Evolutionary conservation across 148 eudicot species (phyloP).

Genomic region (Polygonum maritimum): DNA sequence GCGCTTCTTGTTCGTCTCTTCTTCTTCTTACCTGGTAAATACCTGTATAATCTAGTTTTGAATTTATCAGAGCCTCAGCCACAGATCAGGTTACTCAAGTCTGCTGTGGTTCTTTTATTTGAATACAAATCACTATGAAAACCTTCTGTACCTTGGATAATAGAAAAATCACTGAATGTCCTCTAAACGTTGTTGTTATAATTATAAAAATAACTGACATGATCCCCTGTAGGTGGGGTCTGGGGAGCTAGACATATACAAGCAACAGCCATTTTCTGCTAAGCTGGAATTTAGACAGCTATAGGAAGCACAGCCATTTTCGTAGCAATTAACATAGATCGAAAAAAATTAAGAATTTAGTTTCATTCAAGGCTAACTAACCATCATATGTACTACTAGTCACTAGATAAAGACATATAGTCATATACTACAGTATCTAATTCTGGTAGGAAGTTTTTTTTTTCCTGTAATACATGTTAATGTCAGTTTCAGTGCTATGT

Average conservation of each 20-base stretch:
- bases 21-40: conserved; percentile 75
- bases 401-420: not conserved
- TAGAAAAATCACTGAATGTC: not conserved
- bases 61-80: not conserved
- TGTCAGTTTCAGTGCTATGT: not conserved
- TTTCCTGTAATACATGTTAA: not conserved
- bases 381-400: not conserved
- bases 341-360: not conserved
- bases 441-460: not conserved
- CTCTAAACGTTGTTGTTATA: not conserved
- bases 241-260: not conserved
- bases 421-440: not conserved
- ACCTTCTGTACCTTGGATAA: not conserved
- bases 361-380: not conserved
- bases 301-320: not conserved
- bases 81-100: not conserved
- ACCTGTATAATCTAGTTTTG: not conserved
- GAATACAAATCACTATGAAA: not conserved
- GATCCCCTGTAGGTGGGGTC: not conserved
- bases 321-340: not conserved
- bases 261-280: not conserved
- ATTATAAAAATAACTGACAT: not conserved
- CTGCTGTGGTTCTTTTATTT: not conserved
- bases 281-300: not conserved
- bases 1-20: conserved; percentile 80